Base-by-base conservation (phyloP, 2,329 filamentous ascomycete species). In the Ophiobolus disseminans region DNA sequence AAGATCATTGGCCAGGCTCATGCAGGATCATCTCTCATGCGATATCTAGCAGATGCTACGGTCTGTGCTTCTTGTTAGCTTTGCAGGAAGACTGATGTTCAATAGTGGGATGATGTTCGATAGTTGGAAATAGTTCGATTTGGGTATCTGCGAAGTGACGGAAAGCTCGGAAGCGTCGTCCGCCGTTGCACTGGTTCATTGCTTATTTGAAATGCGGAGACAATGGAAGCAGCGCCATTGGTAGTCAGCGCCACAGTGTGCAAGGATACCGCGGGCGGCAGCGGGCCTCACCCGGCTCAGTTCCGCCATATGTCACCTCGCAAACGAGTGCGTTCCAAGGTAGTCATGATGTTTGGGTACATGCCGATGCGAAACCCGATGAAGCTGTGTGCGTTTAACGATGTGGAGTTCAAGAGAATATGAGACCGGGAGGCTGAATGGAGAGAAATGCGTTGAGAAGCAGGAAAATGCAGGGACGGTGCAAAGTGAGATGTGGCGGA, bases 1-100 rank as follows among this genome's bases (percentile, higher is more conserved):
- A 9, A 28, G 34, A 35, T 17, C 4, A 54, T 55, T 58, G 53
- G 48, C 34, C 43, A 46, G 45, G 42, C 39, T 53, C n/a, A 28
- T 23, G 14, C 30, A 20, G 46, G 32, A 44, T 25, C 40, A 34
- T 19, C 26, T 16, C 19, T n/a, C 17, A 17, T 6, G 16, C 14
- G 43, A 43, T 31, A 20, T 28, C n/a, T 26, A 28, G 16, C 5
- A 35, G 30, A 40, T 46, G 39, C 16, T 16, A 41, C 17, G 25
- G 6, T 31, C 14, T 19, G 16, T 26, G 17, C 23, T 30, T 42
- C 42, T 35, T 34, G 22, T 43, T 45, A 44, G 39, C 17, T 40
- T 45, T 45, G 55, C 53, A 56, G 34, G 28, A 46, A 44, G 31
- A 35, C 23, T 19, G 47, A 30, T 40, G 17, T 40, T 34, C 39